Conservation (phyloP, 2,329 filamentous ascomycete genomes). For the Xenoacremonium recifei region DNA sequence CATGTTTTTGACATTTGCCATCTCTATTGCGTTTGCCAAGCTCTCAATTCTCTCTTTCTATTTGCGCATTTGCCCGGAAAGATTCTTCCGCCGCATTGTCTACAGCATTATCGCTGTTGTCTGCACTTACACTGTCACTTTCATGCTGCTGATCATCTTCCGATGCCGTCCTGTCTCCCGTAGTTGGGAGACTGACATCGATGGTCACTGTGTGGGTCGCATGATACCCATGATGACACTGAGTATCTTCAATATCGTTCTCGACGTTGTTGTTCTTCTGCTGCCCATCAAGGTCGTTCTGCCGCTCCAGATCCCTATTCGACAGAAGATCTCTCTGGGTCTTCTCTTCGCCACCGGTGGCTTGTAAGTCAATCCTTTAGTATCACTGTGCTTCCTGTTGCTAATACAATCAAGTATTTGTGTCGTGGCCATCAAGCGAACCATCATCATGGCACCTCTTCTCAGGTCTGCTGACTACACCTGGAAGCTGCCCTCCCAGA, state of each 20-base stretch:
- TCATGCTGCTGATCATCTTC: slow-evolving; percentile 35
- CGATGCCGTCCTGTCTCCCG: slow-evolving; percentile 43
- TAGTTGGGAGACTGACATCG: slow-evolving; percentile 38
- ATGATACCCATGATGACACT: slow-evolving; percentile 29
- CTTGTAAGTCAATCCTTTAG: slow-evolving; percentile 24
- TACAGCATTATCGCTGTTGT: slow-evolving; percentile 32
- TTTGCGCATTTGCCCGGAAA: slow-evolving; percentile 36
- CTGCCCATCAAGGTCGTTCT: slow-evolving; percentile 44
- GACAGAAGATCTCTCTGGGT: slow-evolving; percentile 50
- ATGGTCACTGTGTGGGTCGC: slow-evolving; percentile 39
- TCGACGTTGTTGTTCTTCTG: slow-evolving; percentile 44
- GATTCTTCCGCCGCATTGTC: slow-evolving; percentile 19
- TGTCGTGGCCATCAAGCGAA: slow-evolving; percentile 27
- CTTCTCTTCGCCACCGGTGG: slow-evolving; percentile 39
- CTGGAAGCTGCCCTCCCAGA: slow-evolving; percentile 22
- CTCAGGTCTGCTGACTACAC: slow-evolving; percentile 23
- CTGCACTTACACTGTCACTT: slow-evolving; percentile 39
- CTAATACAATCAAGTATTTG: slow-evolving; percentile 20
- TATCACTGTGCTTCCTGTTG: background rate
- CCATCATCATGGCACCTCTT: slow-evolving; percentile 23
- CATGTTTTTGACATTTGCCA: slow-evolving; percentile 41
- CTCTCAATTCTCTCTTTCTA: slow-evolving; percentile 46
- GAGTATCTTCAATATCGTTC: slow-evolving; percentile 39
- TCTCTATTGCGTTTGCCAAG: slow-evolving; percentile 39
- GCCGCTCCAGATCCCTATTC: slow-evolving; percentile 44